Evolutionary conservation across 148 eudicot species (phyloP), one percentile per base, ranked within the genome.

Genomic region (Chenopodium album): DNA sequence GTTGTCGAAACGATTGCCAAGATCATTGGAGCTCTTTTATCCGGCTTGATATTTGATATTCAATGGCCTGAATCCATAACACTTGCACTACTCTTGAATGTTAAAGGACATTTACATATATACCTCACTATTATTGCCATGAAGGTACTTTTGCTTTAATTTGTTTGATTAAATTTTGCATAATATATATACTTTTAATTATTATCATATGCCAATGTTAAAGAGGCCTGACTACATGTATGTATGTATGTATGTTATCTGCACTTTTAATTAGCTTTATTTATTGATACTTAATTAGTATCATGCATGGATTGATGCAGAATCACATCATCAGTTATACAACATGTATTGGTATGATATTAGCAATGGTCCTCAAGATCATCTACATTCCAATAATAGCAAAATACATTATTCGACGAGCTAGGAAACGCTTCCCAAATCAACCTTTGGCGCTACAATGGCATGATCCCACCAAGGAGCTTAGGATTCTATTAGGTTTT

Each of bases 41-140:
- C 94, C 1, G 97, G 98, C 63, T 83, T 91, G 19, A 80, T 94
- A 76, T 84, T 90, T 50, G 92, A 92, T 29, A 90, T 91, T 86
- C 94, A 89, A 71, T 92, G 94, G 92, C 91, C 86, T 1, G 99
- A 95, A 56, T 91, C 98, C 0, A 81, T 90, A 19, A 91, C 91
- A 37, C 89, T 92, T 29, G 99, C 97, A 11, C 82, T 93, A 89
- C 90, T 95, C 77, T 79, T 95, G 64, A 91, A 88, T 60, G 89
- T 92, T 78, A 95, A 95, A 86, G 99, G 99, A 7, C 99, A 92
- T 83, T 83, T 93, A 56, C 99, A 95, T 73, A 85, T 92, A 69
- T 95, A 92, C 88, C 82, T 92, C 68, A 90, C 97, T 19, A 88
- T 92, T 41, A 79, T 88, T 79, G 92, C 97, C 54, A 79, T 80